Base-by-base conservation (phyloP, 805 yeast species). In the Kuraishia piskuri region DNA sequence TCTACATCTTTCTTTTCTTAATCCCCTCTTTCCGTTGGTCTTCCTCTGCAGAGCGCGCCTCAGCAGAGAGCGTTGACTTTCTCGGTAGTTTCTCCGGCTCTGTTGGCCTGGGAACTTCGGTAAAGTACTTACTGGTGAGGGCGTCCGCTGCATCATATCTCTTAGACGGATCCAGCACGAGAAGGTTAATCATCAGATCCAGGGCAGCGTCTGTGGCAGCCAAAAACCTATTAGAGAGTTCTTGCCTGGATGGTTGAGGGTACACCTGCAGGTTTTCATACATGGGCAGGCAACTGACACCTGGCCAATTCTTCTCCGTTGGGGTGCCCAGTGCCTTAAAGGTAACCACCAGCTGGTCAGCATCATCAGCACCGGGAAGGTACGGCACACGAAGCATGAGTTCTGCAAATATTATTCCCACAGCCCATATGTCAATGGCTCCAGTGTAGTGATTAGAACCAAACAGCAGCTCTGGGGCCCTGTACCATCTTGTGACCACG, bases 261-360 rank as follows among this genome's bases (percentile, higher is more conserved):
- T 88, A 91, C 24, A 83, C 79, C 47, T 81, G 80, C 57, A 88
- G 70, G 40, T 88, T 81, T 61, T 86, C 82, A 65, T 88, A 94
- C 24, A 81, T 74, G 0, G 96, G 94, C 51, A 94, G 75, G 55
- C 79, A 74, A 1, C 91, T 79, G 2, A 92, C 95, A 50, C 90
- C 88, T 0, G 96, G 96, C 99, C 99, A 94, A 2, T 75, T 82
- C 31, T 78, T 82, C 59, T 91, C 97, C 0, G 96, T 88, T 3
- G 99, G 99, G 0, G 99, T 91, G 0, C 99, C 99, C 55, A 92
- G 70, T 0, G 98, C 99, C 63, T 88, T 82, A 66, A 94, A 92
- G 0, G 98, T 94, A n/a, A 90, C 87, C 50, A 87, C 95, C 45
- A 91, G 69, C 66, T 94, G 99, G 63, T 91, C 96, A 1, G 82